phyloP scores from a whole-genome alignment of 495 filamentous ascomycete species.

The Penicillium arizonense region DNA sequence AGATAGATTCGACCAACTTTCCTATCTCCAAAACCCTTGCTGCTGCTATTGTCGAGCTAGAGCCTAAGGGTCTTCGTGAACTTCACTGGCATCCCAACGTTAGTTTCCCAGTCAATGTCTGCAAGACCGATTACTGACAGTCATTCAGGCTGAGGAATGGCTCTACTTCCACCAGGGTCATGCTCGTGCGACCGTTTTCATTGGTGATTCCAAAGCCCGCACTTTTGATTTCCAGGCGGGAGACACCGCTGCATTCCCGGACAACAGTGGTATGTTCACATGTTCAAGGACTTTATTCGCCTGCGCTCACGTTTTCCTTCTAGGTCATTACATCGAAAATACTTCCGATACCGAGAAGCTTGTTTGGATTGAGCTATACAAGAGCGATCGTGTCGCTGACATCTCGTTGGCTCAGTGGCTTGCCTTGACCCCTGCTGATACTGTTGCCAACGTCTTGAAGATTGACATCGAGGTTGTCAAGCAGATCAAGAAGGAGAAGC shows the following conservation, averaged over 20 bases:
- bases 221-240: conserved; percentile 65
- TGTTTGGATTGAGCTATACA: conserved; percentile 66
- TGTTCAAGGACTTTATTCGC: background rate
- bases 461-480: conserved; percentile 54
- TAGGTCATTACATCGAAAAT: conserved; percentile 65
- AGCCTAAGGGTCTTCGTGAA: conserved; percentile 60
- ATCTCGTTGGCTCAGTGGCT: conserved; percentile 64
- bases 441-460: conserved; percentile 57
- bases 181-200: conserved; percentile 60
- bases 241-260: conserved; percentile 65
- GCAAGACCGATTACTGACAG: background rate
- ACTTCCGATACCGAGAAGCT: conserved; percentile 58
- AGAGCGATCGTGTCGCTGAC: conserved; percentile 61
- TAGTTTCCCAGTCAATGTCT: conserved; percentile 12
- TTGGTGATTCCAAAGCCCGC: conserved; percentile 54
- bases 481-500: conserved; percentile 63
- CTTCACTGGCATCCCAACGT: conserved; percentile 71
- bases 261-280: conserved; percentile 50
- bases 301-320: conserved; percentile 1
- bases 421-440: conserved; percentile 58
- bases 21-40: conserved; percentile 60
- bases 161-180: conserved; percentile 61
- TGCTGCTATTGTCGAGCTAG: conserved; percentile 56
- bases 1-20: conserved; percentile 63
- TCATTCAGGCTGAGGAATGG: conserved; percentile 58